Base-by-base conservation (phyloP, 2,329 filamentous ascomycete species). In the Ophiognomonia clavigignenti-juglandacearum region DNA sequence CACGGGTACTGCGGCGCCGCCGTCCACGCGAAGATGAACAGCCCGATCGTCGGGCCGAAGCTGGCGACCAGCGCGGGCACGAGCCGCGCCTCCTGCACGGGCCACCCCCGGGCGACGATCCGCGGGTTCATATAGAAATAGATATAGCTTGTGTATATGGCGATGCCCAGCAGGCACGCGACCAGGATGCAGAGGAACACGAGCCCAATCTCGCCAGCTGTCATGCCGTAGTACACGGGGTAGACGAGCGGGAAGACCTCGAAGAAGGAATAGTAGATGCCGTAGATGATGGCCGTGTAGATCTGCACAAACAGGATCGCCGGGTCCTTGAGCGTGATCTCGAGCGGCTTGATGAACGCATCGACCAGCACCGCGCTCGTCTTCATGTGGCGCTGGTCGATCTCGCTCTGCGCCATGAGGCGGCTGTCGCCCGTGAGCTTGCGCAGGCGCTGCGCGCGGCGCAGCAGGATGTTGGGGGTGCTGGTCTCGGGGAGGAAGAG, bases 211-310 rank as follows among this genome's bases (percentile, higher is more conserved):
- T 80, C 60, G 26, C 80, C 79, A 3, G 77, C 62, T 49, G 70
- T 74, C 73, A 86, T 83, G 58, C 66, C 61, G 63, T 86, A 85
- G 56, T 74, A 66, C 32, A 70, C 70, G 3, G 72, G 70, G 59
- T 82, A 86, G 46, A 85, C 79, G 13, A 83, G 65, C 4, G 81
- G 80, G 61, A 85, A 85, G n/a, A 76, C 76, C 56, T 85, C 81
- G 58, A 85, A 85, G 64, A 75, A 85, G 35, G 69, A 73, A 57
- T 80, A 80, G 66, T 80, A 81, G 58, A 79, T 81, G 44, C 70
- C 77, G 61, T 83, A 85, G 54, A 78, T 73, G 54, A 84, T 72
- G 45, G 74, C 74, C 3, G 75, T 79, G 62, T 84, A 85, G 31
- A 82, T 47, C 56, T 82, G 77, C 1, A 79, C 73, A 61, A 85